Percentiles rank a stretch among this genome's conserved stretches.
phyloP scores from a whole-genome alignment of 2,329 filamentous ascomycete genomes.

The Epichloe sibirici region DNA sequence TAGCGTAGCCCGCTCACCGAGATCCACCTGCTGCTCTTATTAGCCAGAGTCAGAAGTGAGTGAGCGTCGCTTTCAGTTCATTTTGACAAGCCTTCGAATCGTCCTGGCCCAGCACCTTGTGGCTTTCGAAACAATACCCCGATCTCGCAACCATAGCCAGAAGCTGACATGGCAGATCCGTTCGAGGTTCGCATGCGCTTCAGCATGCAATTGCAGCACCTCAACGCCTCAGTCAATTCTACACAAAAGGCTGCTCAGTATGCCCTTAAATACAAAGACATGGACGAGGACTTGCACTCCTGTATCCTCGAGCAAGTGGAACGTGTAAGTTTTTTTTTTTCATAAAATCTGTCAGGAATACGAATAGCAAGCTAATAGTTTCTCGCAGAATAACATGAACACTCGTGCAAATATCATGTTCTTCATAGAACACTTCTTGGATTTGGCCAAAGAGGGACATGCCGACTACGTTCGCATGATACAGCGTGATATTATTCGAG shows the following conservation, averaged over 20 bases:
- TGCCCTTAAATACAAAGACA: conserved; percentile 84
- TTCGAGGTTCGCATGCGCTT: conserved; percentile 99
- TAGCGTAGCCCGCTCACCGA: not conserved
- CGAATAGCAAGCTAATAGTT: not conserved
- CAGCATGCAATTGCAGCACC: conserved; percentile 75
- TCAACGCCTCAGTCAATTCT: conserved; percentile 81
- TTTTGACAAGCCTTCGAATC: not conserved
- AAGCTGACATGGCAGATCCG: conserved; percentile 53
- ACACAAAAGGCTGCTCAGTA: conserved; percentile 89
- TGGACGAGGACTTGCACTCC: conserved; percentile 93
- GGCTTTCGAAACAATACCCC: not conserved
- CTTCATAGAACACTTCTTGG: conserved; percentile 91
- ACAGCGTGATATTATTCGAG: conserved; percentile 78
- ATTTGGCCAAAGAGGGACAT: conserved; percentile 67
- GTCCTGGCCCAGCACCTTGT: not conserved
- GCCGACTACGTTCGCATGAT: conserved; percentile 85
- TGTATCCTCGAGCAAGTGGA: conserved; percentile 96
- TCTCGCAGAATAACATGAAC: conserved; percentile 75
- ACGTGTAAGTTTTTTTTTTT: conserved; percentile 36
- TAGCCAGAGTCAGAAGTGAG: not conserved
- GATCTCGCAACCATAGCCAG: not conserved
- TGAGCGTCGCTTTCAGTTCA: not conserved
- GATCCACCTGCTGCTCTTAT: not conserved
- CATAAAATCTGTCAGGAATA: not conserved
- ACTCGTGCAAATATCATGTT: conserved; percentile 98